Conservation (phyloP, 164 flowering plant species). For the Dillenia suffruticosa region DNA sequence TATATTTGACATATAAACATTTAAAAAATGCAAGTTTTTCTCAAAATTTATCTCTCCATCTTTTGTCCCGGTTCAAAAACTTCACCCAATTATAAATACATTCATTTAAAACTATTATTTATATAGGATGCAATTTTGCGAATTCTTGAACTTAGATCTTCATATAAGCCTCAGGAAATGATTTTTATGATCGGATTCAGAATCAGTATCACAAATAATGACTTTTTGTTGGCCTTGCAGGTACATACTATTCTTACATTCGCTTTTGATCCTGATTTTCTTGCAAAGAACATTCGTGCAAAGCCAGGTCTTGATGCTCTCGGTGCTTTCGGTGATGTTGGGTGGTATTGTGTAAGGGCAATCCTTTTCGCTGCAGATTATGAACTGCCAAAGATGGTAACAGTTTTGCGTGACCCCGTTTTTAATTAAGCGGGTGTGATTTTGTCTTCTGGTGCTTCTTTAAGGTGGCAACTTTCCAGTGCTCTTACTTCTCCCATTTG, state of each 20-base stretch:
- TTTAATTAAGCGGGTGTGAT: slow-evolving; percentile 59
- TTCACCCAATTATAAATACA: too few species aligned
- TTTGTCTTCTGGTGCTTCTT: slow-evolving; percentile 50
- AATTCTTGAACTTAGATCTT: too few species aligned
- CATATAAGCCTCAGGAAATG: too few species aligned
- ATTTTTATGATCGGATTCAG: too few species aligned
- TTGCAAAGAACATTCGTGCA: slow-evolving; percentile 60
- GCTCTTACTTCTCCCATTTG: slow-evolving; percentile 53
- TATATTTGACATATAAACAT: too few species aligned
- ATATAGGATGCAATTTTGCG: too few species aligned
- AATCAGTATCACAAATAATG: not conserved
- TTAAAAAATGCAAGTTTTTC: too few species aligned
- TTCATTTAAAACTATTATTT: too few species aligned
- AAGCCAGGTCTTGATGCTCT: slow-evolving; percentile 74
- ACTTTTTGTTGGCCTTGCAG: slow-evolving; percentile 23
- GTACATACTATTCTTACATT: slow-evolving; percentile 39
- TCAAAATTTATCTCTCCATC: too few species aligned
- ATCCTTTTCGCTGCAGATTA: slow-evolving; percentile 49
- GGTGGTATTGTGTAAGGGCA: slow-evolving; percentile 70
- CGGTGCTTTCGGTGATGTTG: slow-evolving; percentile 71
- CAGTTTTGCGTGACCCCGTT: slow-evolving; percentile 38
- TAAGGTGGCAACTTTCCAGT: slow-evolving; percentile 54
- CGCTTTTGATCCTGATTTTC: slow-evolving; percentile 38
- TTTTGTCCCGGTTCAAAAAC: too few species aligned
- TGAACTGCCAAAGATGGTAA: slow-evolving; percentile 58